Conservation (phyloP, 768 basidiomycete genomes). For the Lentinula guzmanii region DNA sequence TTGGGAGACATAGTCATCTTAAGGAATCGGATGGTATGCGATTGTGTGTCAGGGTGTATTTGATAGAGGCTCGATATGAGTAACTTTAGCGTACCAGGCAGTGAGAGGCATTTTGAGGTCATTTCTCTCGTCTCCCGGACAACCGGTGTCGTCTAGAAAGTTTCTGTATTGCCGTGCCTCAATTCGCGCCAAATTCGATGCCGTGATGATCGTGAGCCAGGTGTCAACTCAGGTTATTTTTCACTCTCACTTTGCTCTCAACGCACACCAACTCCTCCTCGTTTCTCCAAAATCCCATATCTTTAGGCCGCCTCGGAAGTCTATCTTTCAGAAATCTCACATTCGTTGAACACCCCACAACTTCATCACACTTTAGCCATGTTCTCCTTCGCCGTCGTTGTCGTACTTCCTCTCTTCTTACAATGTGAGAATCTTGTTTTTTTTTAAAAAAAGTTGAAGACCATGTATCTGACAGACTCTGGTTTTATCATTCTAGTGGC, state of each 20-base stretch:
- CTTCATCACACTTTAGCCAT: neutral
- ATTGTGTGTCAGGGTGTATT: too few species aligned
- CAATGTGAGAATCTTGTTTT: constrained; percentile 23
- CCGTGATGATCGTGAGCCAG: neutral
- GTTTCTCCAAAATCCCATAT: neutral
- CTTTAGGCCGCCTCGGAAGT: neutral
- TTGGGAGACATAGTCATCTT: too few species aligned
- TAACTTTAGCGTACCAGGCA: too few species aligned
- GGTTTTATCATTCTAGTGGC: constrained; percentile 15
- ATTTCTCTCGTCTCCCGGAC: neutral
- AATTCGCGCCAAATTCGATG: neutral
- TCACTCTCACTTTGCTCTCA: neutral
- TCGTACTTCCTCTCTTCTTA: constrained; percentile 41
- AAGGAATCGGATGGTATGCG: too few species aligned
- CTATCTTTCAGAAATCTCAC: neutral
- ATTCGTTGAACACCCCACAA: neutral
- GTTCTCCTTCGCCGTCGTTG: constrained; percentile 23
- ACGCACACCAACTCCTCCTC: neutral
- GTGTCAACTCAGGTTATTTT: neutral
- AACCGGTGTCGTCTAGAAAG: neutral
- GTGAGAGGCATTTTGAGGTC: neutral
- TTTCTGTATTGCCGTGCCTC: neutral
- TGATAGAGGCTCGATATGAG: too few species aligned
- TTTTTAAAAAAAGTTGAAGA: neutral
- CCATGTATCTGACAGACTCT: neutral